Base-by-base conservation (phyloP, 768 basidiomycete species). In the Holtermannia corniformis region DNA sequence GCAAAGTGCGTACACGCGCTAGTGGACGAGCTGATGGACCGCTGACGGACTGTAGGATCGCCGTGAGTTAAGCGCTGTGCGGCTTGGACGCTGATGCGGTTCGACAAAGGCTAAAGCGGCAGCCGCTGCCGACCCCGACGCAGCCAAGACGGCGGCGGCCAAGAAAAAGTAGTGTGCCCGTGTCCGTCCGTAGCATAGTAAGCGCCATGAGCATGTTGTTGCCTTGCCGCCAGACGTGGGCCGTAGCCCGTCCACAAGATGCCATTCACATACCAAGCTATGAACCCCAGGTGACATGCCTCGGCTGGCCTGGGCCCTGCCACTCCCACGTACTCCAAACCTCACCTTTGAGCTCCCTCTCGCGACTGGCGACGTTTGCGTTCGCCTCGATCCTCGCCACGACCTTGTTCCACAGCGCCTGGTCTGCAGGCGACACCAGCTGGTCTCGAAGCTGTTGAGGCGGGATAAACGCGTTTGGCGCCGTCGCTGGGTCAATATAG, bases 261-360 rank as follows among this genome's bases (percentile, higher is more conserved):
- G 32, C 32, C 32, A n/a, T n/a, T n/a, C 32, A 37, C 7, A 37
- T 37, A 7, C 32, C 32, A 37, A 37, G 16, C 20, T 32, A 44
- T 21, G 41, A 41, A 27, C 54, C 54, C 56, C 56, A 61, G n/a
- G 56, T 58, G 3, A 61, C 57, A 45, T 57, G 55, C 25, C 60
- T 55, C 28, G 49, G 47, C 49, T 62, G 63, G 11, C 58, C 58
- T 14, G 64, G 61, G 2, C 70, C 70, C 4, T 56, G 50, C 70
- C 70, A 72, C 44, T 72, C 64, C 70, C 70, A 72, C 0, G 65
- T 69, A 52, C 59, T 60, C 69, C 69, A 71, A 21, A 67, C 44
- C 49, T 68, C 70, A 0, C 67, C 70, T 22, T 52, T 54, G 19
- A 70, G 57, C 48, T 70, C 70, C 44, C 60, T 48, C 41, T 72